Evolutionary conservation across 2,329 filamentous ascomycete species (phyloP).

Genomic region (Claviceps capensis): DNA sequence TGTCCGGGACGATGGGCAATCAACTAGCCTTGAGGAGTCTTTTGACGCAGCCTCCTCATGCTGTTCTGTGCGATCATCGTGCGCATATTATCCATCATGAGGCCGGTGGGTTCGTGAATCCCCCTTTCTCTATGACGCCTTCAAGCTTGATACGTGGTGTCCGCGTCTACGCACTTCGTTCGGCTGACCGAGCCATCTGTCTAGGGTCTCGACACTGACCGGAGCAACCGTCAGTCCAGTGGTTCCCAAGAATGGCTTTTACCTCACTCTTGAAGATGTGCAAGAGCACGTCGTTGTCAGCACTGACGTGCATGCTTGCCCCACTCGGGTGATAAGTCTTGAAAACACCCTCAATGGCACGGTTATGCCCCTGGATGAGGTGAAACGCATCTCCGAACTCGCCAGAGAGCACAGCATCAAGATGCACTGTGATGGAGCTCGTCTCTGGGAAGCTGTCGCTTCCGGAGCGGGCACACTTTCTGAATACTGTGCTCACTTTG

Average conservation of each 20-base stretch:
- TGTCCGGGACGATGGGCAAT: slow-evolving; percentile 92
- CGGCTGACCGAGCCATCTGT: slow-evolving; percentile 8
- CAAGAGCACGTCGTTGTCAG: slow-evolving; percentile 48
- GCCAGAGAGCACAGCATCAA: slow-evolving; percentile 49
- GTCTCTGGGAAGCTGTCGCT: slow-evolving; percentile 69
- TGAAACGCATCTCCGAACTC: slow-evolving; percentile 55
- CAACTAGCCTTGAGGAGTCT: slow-evolving; percentile 71
- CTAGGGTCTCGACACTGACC: slow-evolving; percentile 54
- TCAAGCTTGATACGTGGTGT: background rate
- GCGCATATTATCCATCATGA: slow-evolving; percentile 63
- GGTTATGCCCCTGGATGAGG: slow-evolving; percentile 63
- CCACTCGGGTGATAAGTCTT: slow-evolving; percentile 67
- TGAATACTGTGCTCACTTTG: slow-evolving; percentile 55
- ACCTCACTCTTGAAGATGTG: slow-evolving; percentile 68
- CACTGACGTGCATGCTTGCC: slow-evolving; percentile 63
- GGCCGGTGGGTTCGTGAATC: slow-evolving; percentile 39
- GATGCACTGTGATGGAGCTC: slow-evolving; percentile 66
- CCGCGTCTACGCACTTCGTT: background rate
- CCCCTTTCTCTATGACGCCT: background rate
- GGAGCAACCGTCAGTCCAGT: slow-evolving; percentile 58
- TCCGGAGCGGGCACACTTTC: slow-evolving; percentile 52
- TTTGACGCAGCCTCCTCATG: slow-evolving; percentile 65
- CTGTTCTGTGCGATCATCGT: slow-evolving; percentile 64
- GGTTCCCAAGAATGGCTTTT: slow-evolving; percentile 52
- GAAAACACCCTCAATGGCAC: slow-evolving; percentile 78